A percentile compares a stretch with the other conserved stretches of the same genome.
Evolutionary conservation across 2,329 filamentous ascomycete species (phyloP).

Genomic region (Pleomassaria siparia): DNA sequence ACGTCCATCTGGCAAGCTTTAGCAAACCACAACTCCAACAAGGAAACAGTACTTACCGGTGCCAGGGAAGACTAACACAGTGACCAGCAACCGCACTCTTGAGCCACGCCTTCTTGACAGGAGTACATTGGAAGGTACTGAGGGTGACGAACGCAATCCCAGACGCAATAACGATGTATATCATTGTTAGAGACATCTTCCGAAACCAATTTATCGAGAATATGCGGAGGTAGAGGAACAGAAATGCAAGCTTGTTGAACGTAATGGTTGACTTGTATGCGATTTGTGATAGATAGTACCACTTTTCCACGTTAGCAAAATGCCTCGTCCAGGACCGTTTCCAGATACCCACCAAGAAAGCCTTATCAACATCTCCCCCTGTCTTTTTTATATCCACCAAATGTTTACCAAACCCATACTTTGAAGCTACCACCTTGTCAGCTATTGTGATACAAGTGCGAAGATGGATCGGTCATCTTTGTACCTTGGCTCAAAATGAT

Average conservation of each 20-base stretch:
- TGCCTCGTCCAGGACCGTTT: not conserved
- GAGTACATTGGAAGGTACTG: slow-evolving; percentile 14
- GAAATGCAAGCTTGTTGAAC: slow-evolving; percentile 17
- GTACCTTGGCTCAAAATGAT: slow-evolving; percentile 7
- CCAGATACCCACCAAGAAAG: slow-evolving; percentile 17
- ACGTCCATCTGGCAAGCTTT: slow-evolving; percentile 9
- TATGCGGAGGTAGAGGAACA: slow-evolving; percentile 16
- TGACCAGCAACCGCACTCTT: slow-evolving; percentile 6
- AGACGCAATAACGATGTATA: slow-evolving; percentile 7
- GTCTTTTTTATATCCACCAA: slow-evolving; percentile 13
- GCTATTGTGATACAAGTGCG: not conserved
- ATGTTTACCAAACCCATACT: slow-evolving; percentile 24
- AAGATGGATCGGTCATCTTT: not conserved
- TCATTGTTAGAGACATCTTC: slow-evolving; percentile 5
- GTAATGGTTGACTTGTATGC: slow-evolving; percentile 14
- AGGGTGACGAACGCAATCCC: slow-evolving; percentile 11
- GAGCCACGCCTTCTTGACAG: slow-evolving; percentile 9
- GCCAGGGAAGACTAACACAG: slow-evolving; percentile 4
- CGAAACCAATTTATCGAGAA: slow-evolving; percentile 11
- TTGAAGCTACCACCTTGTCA: slow-evolving; percentile 7
- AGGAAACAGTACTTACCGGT: not conserved
- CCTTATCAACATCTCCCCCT: slow-evolving; percentile 18
- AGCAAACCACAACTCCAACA: not conserved
- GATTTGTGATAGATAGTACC: slow-evolving; percentile 16
- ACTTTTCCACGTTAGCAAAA: slow-evolving; percentile 6